Conservation (phyloP, 2,329 filamentous ascomycete genomes). For the Fusarium poae region DNA sequence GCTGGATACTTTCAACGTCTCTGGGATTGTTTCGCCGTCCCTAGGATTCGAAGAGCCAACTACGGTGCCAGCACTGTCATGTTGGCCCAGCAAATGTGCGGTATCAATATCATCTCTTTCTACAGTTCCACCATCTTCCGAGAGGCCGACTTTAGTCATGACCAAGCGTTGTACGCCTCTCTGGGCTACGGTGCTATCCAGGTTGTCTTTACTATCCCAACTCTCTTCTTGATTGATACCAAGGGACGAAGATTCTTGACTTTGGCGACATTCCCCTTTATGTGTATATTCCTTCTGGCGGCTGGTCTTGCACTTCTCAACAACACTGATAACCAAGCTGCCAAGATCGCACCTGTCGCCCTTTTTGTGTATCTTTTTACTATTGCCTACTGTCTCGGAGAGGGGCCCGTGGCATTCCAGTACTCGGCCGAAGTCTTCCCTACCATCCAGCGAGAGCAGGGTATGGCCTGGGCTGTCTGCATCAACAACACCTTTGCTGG, state of each 20-base stretch:
- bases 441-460: constrained; percentile 72
- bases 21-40: constrained; percentile 74
- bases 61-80: constrained; percentile 84
- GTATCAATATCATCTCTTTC: constrained; percentile 64
- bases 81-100: constrained; percentile 80
- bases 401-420: constrained; percentile 72
- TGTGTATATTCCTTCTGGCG: constrained; percentile 23
- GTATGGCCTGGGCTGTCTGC: constrained; percentile 73
- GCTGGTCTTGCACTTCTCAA: constrained; percentile 19
- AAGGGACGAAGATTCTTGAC: constrained; percentile 29
- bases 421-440: constrained; percentile 75
- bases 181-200: constrained; percentile 29
- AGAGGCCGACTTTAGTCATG: not conserved
- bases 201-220: constrained; percentile 30
- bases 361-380: constrained; percentile 75
- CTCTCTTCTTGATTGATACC: constrained; percentile 34
- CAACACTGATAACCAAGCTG: not conserved
- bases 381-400: constrained; percentile 73
- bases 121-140: constrained; percentile 33
- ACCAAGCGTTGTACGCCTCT: constrained; percentile 23
- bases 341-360: constrained; percentile 14
- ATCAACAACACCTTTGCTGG: constrained; percentile 69
- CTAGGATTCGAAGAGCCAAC: constrained; percentile 77
- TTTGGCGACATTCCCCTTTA: constrained; percentile 22
- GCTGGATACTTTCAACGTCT: constrained; percentile 63